phyloP scores from a whole-genome alignment of 2,329 filamentous ascomycete species.

The Ophioceras dolichostomum region DNA sequence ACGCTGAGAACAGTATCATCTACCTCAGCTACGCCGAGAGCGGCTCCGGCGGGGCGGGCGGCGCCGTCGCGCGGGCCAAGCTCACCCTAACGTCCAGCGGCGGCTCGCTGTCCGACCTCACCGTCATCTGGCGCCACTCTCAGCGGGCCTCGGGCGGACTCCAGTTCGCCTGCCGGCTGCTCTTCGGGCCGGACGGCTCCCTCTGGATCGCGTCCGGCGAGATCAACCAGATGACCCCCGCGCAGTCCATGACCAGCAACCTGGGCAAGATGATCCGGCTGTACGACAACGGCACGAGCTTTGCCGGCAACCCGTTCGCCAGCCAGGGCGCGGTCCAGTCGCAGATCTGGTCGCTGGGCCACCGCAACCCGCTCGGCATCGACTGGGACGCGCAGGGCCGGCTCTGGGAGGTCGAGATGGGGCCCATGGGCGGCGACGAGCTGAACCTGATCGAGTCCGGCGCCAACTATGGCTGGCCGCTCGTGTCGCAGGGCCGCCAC shows the following conservation, averaged over 20 bases:
- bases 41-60: no score
- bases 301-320: constrained; percentile 19
- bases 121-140: constrained; percentile 21
- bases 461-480: constrained; percentile 21
- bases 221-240: constrained; percentile 17
- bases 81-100: no score
- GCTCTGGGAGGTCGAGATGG: constrained; percentile 23
- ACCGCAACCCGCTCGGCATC: constrained; percentile 21
- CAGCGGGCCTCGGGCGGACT: constrained; percentile 14
- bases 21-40: no score
- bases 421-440: constrained; percentile 21
- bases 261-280: constrained; percentile 21
- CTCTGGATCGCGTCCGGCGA: constrained; percentile 21
- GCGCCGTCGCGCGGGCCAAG: no score
- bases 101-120: no score
- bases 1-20: no score
- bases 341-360: constrained; percentile 19
- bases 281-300: constrained; percentile 19
- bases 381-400: constrained; percentile 20
- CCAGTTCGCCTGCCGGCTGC: constrained; percentile 18
- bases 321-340: constrained; percentile 14
- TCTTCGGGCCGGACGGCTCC: constrained; percentile 16
- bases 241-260: constrained; percentile 18
- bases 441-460: constrained; percentile 20
- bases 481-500: constrained; percentile 18